Percentiles rank a stretch among this genome's conserved stretches.
These are phyloP conservation scores for Penicillium arizonense DNA, from an alignment of 495 filamentous ascomycete species.

Conservation along the genomic window DNA sequence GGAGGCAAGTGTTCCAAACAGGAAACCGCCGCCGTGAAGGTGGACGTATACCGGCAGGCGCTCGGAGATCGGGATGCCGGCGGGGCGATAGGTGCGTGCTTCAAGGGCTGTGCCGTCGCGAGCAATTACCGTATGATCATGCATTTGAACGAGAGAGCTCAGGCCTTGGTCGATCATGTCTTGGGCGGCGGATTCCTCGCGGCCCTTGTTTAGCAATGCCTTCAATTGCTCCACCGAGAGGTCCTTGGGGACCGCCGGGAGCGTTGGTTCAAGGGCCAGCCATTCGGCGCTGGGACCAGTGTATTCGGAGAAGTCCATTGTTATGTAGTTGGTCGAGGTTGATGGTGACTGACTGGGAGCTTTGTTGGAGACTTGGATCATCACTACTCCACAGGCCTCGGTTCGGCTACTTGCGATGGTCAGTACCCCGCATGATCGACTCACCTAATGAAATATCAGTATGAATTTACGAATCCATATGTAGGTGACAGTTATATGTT, in stretches of 20 bases:
- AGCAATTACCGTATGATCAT: conserved; percentile 33
- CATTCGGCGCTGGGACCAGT: conserved; percentile 40
- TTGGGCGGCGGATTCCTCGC: conserved; percentile 33
- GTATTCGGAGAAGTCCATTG: conserved; percentile 43
- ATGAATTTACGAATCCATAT: too few relatives aligned
- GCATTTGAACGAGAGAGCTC: conserved; percentile 19
- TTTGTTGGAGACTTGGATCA: background rate
- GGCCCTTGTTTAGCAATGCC: conserved; percentile 24
- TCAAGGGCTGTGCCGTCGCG: conserved; percentile 42
- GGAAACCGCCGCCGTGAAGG: conserved; percentile 51
- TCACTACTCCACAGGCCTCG: conserved; percentile 15
- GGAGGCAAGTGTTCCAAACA: conserved; percentile 43
- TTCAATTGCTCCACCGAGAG: conserved; percentile 26
- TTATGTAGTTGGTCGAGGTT: background rate
- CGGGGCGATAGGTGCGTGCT: conserved; percentile 43
- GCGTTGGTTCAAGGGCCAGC: conserved; percentile 33
- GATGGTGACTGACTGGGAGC: too few relatives aligned
- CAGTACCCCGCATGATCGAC: conserved; percentile 15
- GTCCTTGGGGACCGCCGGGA: conserved; percentile 18
- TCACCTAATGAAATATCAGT: background rate
- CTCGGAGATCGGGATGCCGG: conserved; percentile 15
- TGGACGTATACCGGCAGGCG: conserved; percentile 45
- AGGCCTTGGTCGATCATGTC: conserved; percentile 30
- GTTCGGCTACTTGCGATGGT: conserved; percentile 13
- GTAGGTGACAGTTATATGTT: too few relatives aligned